Percentiles rank a stretch among this genome's conserved stretches.
Conservation (phyloP, 148 eudicot genomes). For the Vaccinium corymbosum region DNA sequence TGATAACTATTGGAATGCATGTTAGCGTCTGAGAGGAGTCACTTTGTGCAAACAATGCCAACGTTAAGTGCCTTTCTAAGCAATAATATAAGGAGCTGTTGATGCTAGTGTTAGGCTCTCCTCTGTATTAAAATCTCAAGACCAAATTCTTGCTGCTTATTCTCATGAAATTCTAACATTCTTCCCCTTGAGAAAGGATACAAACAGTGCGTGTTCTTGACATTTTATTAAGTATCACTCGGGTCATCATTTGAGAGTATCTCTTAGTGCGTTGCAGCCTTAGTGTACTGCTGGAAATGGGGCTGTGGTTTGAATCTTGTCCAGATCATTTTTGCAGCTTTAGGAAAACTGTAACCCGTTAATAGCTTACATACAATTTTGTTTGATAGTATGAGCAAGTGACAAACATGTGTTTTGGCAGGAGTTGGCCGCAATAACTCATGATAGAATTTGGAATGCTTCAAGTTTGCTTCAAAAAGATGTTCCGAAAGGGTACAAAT, state of each 20-base stretch:
- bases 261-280: background rate
- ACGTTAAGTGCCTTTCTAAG: background rate
- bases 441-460: background rate
- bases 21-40: background rate
- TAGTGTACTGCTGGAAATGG: constrained; percentile 7
- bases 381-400: constrained; percentile 5
- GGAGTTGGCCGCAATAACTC: background rate
- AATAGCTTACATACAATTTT: background rate
- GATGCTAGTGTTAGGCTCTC: background rate
- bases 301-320: background rate
- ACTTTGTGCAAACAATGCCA: background rate
- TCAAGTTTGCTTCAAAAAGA: background rate
- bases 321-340: background rate
- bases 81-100: background rate
- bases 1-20: background rate
- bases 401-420: background rate
- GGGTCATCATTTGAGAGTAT: background rate
- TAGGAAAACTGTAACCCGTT: constrained; percentile 2
- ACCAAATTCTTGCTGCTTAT: background rate
- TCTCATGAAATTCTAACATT: background rate
- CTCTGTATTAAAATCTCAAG: background rate
- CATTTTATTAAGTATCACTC: background rate
- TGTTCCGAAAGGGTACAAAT: background rate
- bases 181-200: background rate
- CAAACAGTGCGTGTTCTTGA: background rate